A percentile compares a stretch with the other conserved stretches of the same genome.
phyloP scores from a whole-genome alignment of 2,329 filamentous ascomycete species.

The Aspergillus alliaceus region DNA sequence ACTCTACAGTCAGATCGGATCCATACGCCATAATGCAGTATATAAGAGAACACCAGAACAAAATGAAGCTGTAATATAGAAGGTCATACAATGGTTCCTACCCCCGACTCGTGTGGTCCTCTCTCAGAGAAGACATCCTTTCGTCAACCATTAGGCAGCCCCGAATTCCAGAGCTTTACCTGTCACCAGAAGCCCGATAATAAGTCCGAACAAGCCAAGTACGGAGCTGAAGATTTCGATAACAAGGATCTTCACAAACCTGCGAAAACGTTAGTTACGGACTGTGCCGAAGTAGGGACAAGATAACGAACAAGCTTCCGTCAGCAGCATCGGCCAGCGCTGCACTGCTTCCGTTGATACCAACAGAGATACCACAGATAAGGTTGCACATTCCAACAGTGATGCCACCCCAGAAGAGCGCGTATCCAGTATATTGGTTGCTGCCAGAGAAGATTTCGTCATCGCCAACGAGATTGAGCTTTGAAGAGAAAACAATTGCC shows the following conservation, averaged over 20 bases:
- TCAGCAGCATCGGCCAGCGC: slow-evolving; percentile 95
- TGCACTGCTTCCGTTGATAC: slow-evolving; percentile 96
- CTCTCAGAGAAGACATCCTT: slow-evolving; percentile 12
- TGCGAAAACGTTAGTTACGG: slow-evolving; percentile 37
- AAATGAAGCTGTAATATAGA: slow-evolving; percentile 19
- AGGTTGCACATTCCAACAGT: slow-evolving; percentile 96
- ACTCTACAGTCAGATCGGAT: slow-evolving; percentile 31
- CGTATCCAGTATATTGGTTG: slow-evolving; percentile 92
- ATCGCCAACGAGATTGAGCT: slow-evolving; percentile 67
- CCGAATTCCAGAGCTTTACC: slow-evolving; percentile 77
- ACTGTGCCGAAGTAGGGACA: background rate
- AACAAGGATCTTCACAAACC: slow-evolving; percentile 97
- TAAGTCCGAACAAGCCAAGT: slow-evolving; percentile 91
- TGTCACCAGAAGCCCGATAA: slow-evolving; percentile 86
- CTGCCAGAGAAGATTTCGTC: slow-evolving; percentile 69
- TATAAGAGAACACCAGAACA: slow-evolving; percentile 29
- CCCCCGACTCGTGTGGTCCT: slow-evolving; percentile 15
- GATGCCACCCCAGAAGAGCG: slow-evolving; percentile 92
- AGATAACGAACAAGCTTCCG: slow-evolving; percentile 69
- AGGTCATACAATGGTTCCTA: slow-evolving; percentile 24
- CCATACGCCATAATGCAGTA: slow-evolving; percentile 42
- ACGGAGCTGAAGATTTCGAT: slow-evolving; percentile 99
- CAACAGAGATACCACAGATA: slow-evolving; percentile 92
- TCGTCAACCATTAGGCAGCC: slow-evolving; percentile 21
- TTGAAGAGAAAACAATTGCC: slow-evolving; percentile 95